These are phyloP conservation scores for Torulaspora indica DNA, from an alignment of 805 yeast genomes.

Conservation along the genomic window DNA sequence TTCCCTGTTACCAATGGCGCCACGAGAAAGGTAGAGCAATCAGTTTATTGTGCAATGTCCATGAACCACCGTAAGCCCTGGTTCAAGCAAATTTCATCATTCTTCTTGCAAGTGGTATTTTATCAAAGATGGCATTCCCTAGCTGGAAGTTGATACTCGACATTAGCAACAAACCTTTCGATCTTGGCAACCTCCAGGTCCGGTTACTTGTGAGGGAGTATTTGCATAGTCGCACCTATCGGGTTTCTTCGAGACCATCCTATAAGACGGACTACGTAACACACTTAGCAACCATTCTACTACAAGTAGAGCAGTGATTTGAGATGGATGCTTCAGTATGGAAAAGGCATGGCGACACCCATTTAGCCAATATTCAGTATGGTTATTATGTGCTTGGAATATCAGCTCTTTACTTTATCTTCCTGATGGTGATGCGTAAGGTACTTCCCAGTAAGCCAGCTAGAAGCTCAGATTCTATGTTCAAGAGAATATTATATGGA, in stretches of 20 bases:
- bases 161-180: too few species aligned
- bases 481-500: conserved; percentile 31
- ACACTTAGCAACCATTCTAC: neutral
- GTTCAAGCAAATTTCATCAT: too few species aligned
- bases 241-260: neutral
- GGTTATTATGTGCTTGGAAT: conserved; percentile 51
- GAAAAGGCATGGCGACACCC: conserved; percentile 50
- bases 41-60: too few species aligned
- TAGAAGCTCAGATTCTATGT: conserved; percentile 39
- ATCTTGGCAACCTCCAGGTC: neutral
- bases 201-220: too few species aligned
- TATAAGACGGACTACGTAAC: neutral
- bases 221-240: neutral
- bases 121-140: too few species aligned
- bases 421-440: conserved; percentile 36
- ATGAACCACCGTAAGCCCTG: too few species aligned
- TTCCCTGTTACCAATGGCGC: too few species aligned
- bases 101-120: too few species aligned
- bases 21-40: too few species aligned
- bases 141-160: too few species aligned
- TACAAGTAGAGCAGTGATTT: neutral
- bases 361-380: conserved; percentile 53
- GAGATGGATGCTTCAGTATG: conserved; percentile 6
- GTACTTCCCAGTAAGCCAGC: conserved; percentile 38
- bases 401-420: conserved; percentile 39